These are phyloP conservation scores for Arthrobotrys entomopaga DNA, from an alignment of 2,329 filamentous ascomycete species.

Conservation along the genomic window DNA sequence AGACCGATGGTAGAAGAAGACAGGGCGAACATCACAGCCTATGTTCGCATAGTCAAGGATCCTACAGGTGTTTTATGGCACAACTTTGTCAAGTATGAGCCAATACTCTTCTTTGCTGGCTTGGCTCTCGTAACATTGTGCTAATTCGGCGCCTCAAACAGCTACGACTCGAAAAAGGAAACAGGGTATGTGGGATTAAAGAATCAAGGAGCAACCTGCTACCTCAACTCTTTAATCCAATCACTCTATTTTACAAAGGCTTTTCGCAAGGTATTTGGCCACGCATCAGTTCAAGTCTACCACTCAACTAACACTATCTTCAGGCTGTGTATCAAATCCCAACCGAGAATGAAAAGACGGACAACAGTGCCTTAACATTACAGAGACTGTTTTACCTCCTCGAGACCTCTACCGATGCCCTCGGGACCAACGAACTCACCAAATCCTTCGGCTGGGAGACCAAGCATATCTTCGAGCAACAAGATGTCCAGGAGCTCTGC, in stretches of 20 bases:
- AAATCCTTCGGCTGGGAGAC: constrained; percentile 99
- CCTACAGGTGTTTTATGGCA: constrained; percentile 91
- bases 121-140: not conserved
- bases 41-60: constrained; percentile 82
- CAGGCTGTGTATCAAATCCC: constrained; percentile 97
- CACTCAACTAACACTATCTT: constrained; percentile 18
- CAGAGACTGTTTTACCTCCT: constrained; percentile 95
- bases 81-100: constrained; percentile 78
- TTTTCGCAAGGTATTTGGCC: constrained; percentile 79
- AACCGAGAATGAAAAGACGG: constrained; percentile 82
- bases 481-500: constrained; percentile 96
- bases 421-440: constrained; percentile 91
- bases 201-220: constrained; percentile 94
- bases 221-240: constrained; percentile 84
- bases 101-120: constrained; percentile 59
- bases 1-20: constrained; percentile 82
- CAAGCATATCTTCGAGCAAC: constrained; percentile 96
- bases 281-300: not conserved
- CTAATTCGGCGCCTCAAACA: constrained; percentile 55
- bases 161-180: constrained; percentile 98
- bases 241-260: constrained; percentile 88
- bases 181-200: constrained; percentile 96
- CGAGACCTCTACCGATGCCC: constrained; percentile 83
- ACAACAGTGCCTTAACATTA: constrained; percentile 91
- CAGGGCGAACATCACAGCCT: constrained; percentile 81